Evolutionary conservation across 208 protist genomes (phyloP), one percentile per base, ranked within the genome.

Genomic region (Acanthamoeba healyi): DNA sequence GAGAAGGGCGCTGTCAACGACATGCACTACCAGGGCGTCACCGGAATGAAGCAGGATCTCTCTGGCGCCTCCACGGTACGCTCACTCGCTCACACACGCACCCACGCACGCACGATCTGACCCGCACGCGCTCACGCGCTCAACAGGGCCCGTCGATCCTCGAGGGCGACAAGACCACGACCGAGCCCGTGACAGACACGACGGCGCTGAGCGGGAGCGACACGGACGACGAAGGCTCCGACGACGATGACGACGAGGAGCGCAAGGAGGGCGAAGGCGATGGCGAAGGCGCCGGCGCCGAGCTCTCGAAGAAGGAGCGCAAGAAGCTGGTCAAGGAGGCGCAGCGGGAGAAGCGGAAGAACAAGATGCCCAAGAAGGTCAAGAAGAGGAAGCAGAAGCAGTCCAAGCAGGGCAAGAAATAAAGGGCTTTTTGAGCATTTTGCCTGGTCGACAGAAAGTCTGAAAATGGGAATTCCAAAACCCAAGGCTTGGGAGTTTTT

Each of bases 321-420:
- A 92, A 79, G 54, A 49, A 92, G 54, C 12, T 58, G 86, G 61
- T 77, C 17, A 79, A 77, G 56, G 58, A 56, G 19, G 74, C 22
- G 51, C 34, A 92, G 86, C 61, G 38, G 22, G 44, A 92, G 86
- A 92, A 92, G 63, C 34, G 63, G 58, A 92, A 92, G 86, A 77
- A 92, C 40, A 92, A 92, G 34, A 32, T 72, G 12, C 46, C 86
- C 61, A 92, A 74, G 56, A 92, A 92, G 86, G 86, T 46, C 34
- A 92, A 92, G 56, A 92, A 92, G 40, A 3, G 63, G 9, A 74
- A 92, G 34, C 36, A 92, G 34, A 92, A 72, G 58, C 77, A 42
- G 44, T 6, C 40, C 77, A 70, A 72, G 40, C 42, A 54, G 86
- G 40, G 86, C n/a, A 92, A 92, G 40, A 92, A 92, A n/a, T n/a